Base-by-base conservation (phyloP, 805 yeast species). In the Ogataea pignaliae region DNA sequence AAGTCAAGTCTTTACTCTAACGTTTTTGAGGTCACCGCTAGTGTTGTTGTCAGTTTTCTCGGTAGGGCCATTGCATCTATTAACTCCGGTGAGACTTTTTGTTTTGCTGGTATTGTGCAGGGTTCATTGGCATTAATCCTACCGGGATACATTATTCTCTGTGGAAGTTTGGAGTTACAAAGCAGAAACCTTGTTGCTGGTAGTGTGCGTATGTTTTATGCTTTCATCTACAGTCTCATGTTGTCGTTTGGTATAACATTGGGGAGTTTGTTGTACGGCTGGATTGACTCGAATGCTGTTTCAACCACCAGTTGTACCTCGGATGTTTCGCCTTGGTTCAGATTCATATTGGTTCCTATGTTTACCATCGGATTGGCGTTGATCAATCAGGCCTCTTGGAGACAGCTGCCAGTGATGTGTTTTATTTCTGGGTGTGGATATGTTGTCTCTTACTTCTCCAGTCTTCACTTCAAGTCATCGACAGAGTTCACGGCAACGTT, bases 161-260 rank as follows among this genome's bases (percentile, higher is more conserved):
- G 95, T 68, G 98, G 98, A 2, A 86, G 97, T 0, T 67, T 91
- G 44, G 98, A 91, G 57, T 68, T 91, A 36, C 98, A 91, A 65
- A 83, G 95, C 12, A 75, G 91, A 59, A 91, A 88, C 55, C 60
- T 91, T 39, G 96, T 91, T 21, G 95, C 97, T 0, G 98, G 98
- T 0, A 75, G 96, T 1, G 97, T 91, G 41, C 72, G 98, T 61
- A 91, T 91, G 97, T 90, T 91, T 61, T 91, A 91, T 64, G 97
- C 98, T 10, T 83, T 90, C 54, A 88, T 91, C 38, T 91, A 91
- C 60, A 89, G 97, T 3, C 65, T 90, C 51, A 88, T 90, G 66
- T 71, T 90, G 41, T 93, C 96, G 9, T 91, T 91, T 66, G 98
- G 98, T 36, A 87, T 91, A 51, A 89, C 97, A 0, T 68, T 91